These are phyloP conservation scores for Aspergillus brasiliensis DNA, from an alignment of 2,329 filamentous ascomycete species.

Conservation along the genomic window DNA sequence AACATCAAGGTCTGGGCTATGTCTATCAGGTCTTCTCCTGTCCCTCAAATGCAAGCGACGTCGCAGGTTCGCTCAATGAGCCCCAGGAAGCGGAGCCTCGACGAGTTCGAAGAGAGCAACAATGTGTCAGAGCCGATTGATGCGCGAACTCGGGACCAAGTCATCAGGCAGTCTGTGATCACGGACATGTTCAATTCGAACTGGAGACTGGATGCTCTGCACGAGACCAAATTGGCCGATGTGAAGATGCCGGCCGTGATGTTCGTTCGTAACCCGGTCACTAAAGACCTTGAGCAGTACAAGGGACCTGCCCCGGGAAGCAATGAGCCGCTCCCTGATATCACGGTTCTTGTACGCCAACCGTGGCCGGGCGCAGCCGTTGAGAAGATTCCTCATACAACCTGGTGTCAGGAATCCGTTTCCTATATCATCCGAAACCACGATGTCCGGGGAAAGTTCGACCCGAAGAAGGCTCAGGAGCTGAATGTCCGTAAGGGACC, in stretches of 20 bases:
- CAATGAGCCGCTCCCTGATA: conserved; percentile 57
- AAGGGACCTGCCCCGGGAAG: conserved; percentile 65
- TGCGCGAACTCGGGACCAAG: conserved; percentile 44
- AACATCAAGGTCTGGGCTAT: conserved; percentile 85
- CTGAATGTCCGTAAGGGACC: conserved; percentile 64
- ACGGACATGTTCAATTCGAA: conserved; percentile 75
- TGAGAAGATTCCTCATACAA: conserved; percentile 66
- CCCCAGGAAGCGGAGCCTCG: conserved; percentile 51
- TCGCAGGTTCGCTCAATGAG: conserved; percentile 30
- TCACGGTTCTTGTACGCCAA: conserved; percentile 70
- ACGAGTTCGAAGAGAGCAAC: conserved; percentile 48
- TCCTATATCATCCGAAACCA: conserved; percentile 85
- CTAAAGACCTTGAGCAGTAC: conserved; percentile 70
- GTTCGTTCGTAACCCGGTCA: conserved; percentile 64
- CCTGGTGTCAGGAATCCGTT: conserved; percentile 67
- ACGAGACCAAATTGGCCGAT: conserved; percentile 66
- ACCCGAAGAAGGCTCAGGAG: conserved; percentile 62
- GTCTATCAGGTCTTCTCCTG: conserved; percentile 49
- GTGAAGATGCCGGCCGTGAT: conserved; percentile 69
- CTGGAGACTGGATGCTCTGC: conserved; percentile 72
- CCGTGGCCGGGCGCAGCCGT: conserved; percentile 77
- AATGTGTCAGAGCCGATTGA: conserved; percentile 17
- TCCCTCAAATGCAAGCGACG: conserved; percentile 27
- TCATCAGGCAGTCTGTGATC: conserved; percentile 65
- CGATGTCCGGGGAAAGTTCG: conserved; percentile 78